Evolutionary conservation across 2,329 filamentous ascomycete species (phyloP), one percentile per base, ranked within the genome.

Genomic region (Penicillium brasilianum): DNA sequence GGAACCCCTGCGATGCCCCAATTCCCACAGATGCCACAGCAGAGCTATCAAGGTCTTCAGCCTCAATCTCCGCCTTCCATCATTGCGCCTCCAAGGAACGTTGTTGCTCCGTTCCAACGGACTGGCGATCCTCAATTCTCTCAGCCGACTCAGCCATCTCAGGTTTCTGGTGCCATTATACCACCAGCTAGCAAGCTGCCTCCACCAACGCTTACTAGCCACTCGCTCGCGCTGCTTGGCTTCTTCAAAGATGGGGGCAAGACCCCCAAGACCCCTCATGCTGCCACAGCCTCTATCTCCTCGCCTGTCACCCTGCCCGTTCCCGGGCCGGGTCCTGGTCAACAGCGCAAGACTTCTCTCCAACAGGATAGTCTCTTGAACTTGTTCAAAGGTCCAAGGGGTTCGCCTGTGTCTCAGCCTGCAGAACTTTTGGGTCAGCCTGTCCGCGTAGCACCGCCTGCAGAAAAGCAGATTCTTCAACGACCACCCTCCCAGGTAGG

Each of bases 181-280:
- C 87, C 86, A 1, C 80, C 84, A 36, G 84, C 86, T 73, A 86
- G 66, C 71, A 84, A 84, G 55, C 71, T 89, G 25, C 86, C 87
- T 16, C 79, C 83, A 41, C 85, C 85, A 7, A 85, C 83, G 63
- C 80, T 88, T 34, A 87, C 79, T 37, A 81, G 81, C 13, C 86
- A 89, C 71, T 81, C 85, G 1, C 77, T 85, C 60, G 80, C 81
- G n/a, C 72, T 89, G 36, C 75, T 89, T 52, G 85, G 83, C 66
- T 80, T 84, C 1, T 88, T 89, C 77, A 88, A 83, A 65, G 70
- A 71, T 36, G 69, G 74, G 9, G 57, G 65, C 14, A 72, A 72
- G 51, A 70, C 71, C 1, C 65, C 72, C 9, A 71, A 71, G 55
- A 55, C 63, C 9, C 11, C 68, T 3, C 64, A 65, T 53, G 62